Evolutionary conservation across 805 yeast genomes (phyloP).

Genomic region (Teunomyces barrocoloradensis): DNA sequence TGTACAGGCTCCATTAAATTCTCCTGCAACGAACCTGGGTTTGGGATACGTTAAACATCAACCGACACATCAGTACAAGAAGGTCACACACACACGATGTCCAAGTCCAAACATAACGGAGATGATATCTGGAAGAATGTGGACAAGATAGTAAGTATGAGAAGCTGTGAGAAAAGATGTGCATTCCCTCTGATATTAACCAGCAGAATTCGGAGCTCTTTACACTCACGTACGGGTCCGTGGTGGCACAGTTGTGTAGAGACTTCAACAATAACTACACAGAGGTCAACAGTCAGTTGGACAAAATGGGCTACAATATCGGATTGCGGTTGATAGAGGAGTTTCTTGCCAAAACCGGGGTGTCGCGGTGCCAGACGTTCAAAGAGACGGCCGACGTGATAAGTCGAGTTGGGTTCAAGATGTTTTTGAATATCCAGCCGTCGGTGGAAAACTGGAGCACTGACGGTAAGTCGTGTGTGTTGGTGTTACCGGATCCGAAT

Average conservation of each 20-base stretch:
- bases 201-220: slow-evolving; percentile 81
- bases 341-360: slow-evolving; percentile 83
- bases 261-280: slow-evolving; percentile 74
- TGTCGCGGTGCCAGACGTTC: slow-evolving; percentile 75
- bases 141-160: slow-evolving; percentile 69
- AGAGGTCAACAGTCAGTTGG: slow-evolving; percentile 80
- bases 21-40: background rate
- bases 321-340: slow-evolving; percentile 92
- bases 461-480: slow-evolving; percentile 71
- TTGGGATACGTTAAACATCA: no score
- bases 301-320: slow-evolving; percentile 92
- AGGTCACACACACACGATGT: slow-evolving; percentile 16
- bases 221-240: slow-evolving; percentile 92
- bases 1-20: background rate
- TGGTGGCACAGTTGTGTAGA: slow-evolving; percentile 85
- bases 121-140: slow-evolving; percentile 93
- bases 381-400: slow-evolving; percentile 86
- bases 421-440: slow-evolving; percentile 83
- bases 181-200: slow-evolving; percentile 6
- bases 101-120: slow-evolving; percentile 44
- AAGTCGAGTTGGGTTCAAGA: slow-evolving; percentile 83
- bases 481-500: slow-evolving; percentile 69
- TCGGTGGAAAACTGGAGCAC: slow-evolving; percentile 68
- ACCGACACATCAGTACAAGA: background rate
- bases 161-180: background rate